phyloP scores from a whole-genome alignment of 495 filamentous ascomycete species.

The Geoglossum glabrum region DNA sequence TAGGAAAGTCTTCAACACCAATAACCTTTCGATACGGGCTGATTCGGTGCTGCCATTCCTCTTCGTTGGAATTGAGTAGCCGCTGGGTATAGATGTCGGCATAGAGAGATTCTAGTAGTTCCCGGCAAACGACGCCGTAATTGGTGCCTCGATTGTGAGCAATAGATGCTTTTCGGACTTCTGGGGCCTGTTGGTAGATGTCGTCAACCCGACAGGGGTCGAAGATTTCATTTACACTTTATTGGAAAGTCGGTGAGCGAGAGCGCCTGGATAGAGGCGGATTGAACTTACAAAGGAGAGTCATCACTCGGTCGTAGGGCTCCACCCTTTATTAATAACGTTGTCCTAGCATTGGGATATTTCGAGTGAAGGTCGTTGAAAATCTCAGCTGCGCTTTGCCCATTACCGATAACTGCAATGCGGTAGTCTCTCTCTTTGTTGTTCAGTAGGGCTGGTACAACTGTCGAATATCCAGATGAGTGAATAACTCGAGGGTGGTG shows the following conservation, averaged over 20 bases:
- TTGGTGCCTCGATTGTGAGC: conserved; percentile 58
- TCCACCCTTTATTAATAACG: conserved; percentile 53
- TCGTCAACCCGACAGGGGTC: conserved; percentile 62
- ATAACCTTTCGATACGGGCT: conserved; percentile 42
- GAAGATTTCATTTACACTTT: conserved; percentile 89
- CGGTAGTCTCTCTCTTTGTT: conserved; percentile 38
- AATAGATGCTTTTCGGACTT: conserved; percentile 41
- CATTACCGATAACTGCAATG: conserved; percentile 69
- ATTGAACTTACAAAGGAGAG: conserved; percentile 68
- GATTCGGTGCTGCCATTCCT: conserved; percentile 64
- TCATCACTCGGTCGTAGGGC: conserved; percentile 84
- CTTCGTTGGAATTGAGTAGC: conserved; percentile 45
- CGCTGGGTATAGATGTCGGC: conserved; percentile 68
- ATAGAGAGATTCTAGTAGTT: conserved; percentile 74
- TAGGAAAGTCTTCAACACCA: conserved; percentile 30
- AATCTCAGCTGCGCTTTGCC: conserved; percentile 89
- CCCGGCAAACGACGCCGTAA: conserved; percentile 78
- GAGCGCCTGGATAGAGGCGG: background rate
- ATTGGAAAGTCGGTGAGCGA: background rate
- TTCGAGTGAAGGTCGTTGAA: conserved; percentile 71
- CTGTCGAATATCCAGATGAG: conserved; percentile 66
- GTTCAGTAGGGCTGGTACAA: conserved; percentile 35
- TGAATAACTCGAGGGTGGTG: conserved; percentile 55
- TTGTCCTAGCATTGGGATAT: conserved; percentile 63
- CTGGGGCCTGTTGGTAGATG: conserved; percentile 42